Evolutionary conservation across 2,329 filamentous ascomycete genomes (phyloP).

Genomic region (Aspergillus ochraceus): DNA sequence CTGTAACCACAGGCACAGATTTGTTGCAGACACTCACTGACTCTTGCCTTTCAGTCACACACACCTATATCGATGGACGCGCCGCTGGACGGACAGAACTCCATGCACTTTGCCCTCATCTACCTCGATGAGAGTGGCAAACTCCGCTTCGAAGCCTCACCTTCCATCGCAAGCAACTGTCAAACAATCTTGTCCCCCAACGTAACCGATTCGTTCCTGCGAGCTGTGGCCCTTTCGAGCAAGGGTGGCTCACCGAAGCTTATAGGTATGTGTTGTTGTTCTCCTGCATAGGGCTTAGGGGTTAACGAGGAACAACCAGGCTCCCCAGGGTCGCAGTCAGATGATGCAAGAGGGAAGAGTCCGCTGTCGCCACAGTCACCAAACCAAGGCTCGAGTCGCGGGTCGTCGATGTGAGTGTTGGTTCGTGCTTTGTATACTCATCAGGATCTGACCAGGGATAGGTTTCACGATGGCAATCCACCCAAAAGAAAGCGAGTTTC

Average conservation of each 20-base stretch:
- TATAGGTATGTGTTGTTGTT: conserved; percentile 18
- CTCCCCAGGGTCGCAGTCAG: neutral
- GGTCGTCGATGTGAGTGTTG: conserved; percentile 12
- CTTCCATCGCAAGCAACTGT: conserved; percentile 28
- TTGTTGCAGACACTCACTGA: neutral
- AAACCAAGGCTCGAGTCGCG: conserved; percentile 7
- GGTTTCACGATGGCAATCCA: conserved; percentile 8
- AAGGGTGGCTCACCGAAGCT: conserved; percentile 18
- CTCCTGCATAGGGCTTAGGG: neutral
- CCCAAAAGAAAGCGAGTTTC: conserved; percentile 18
- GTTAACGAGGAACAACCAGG: conserved; percentile 8
- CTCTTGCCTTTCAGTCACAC: conserved; percentile 10
- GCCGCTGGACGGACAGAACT: conserved; percentile 22
- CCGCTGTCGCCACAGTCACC: conserved; percentile 20
- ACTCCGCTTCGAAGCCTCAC: conserved; percentile 31
- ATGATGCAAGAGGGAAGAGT: conserved; percentile 12
- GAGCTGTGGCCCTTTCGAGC: conserved; percentile 29
- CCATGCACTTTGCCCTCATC: conserved; percentile 33
- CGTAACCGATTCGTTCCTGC: conserved; percentile 30
- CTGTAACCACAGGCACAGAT: neutral
- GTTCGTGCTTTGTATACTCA: neutral
- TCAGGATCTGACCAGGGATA: neutral
- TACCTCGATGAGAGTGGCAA: conserved; percentile 33
- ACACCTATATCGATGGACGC: conserved; percentile 24
- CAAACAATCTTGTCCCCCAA: conserved; percentile 29